Base-by-base conservation (phyloP, 495 filamentous ascomycete genomes). In the Astrothelium macrocarpum region DNA sequence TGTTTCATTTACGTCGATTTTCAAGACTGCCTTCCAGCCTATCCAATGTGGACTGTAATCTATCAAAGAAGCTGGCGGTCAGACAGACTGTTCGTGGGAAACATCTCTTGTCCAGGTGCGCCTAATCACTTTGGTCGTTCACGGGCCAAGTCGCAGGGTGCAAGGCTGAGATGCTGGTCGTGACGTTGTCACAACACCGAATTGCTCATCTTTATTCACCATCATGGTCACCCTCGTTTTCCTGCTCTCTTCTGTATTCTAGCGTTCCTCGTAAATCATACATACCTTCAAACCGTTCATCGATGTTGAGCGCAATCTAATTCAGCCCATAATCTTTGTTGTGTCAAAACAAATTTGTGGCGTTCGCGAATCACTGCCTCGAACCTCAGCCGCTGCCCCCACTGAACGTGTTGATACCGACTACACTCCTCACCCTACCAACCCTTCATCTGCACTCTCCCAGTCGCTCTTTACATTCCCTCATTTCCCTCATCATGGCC, bases 401-500 rank as follows among this genome's bases (percentile, higher is more conserved):
- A 56, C 49, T 20, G 20, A 60, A 43, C 59, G 34, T 36, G 5
- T 29, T n/a, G n/a, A 18, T n/a, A 5, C 5, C 59, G 12, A 16
- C 12, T n/a, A 36, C 14, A 12, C 56, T 12, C n/a, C 26, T 31
- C 36, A 60, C 59, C 59, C 5, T 7, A 11, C 59, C n/a, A 10
- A 12, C 18, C 12, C 14, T 25, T 60, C 31, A 26, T 36, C 26
- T 18, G 14, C 5, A 26, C 12, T n/a, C 59, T 4, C 18, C 18
- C 36, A 36, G 32, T 60, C 59, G 31, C 32, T 43, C 59, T 34
- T 43, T 60, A 18, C 56, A 11, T 36, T 31, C n/a, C 28, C 20
- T 26, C 29, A n/a, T 7, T 12, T 0, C 12, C 26, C 64, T 39
- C 68, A 76, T 66, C 28, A 98, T 97, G 94, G 94, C 94, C 32